These are phyloP conservation scores for Tolypocladium guangdongense DNA, from an alignment of 2,329 filamentous ascomycete species.

Conservation along the genomic window DNA sequence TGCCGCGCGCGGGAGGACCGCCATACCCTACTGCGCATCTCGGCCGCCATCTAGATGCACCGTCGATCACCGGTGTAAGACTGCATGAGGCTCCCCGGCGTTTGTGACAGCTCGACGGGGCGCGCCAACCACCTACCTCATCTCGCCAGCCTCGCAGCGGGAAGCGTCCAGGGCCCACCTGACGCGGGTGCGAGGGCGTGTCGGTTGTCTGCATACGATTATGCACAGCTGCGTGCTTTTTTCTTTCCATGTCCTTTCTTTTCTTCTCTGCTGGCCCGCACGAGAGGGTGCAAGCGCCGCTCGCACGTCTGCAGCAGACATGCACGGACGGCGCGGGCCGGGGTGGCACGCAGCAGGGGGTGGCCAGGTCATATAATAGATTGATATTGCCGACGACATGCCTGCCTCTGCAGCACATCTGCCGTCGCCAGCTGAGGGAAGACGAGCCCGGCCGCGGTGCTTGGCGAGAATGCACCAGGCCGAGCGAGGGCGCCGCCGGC, in stretches of 20 bases:
- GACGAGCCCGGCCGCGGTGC: too few relatives aligned
- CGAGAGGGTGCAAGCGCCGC: neutral
- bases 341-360: too few relatives aligned
- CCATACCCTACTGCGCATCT: slow-evolving; percentile 1
- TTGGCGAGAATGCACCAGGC: neutral
- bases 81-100: slow-evolving; percentile 5
- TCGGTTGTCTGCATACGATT: neutral
- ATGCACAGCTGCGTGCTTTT: too few relatives aligned
- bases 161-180: neutral
- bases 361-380: too few relatives aligned
- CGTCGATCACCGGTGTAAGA: slow-evolving; percentile 14
- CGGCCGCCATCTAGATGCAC: slow-evolving; percentile 7
- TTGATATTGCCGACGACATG: too few relatives aligned
- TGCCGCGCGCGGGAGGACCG: neutral
- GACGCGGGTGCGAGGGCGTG: neutral
- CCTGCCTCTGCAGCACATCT: too few relatives aligned
- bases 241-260: neutral
- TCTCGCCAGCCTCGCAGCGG: neutral
- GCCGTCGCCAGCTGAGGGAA: neutral
- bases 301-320: too few relatives aligned
- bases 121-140: neutral
- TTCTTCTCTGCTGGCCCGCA: neutral
- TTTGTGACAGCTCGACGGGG: slow-evolving; percentile 3
- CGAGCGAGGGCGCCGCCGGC: neutral
- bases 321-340: neutral